Base-by-base conservation (phyloP, 352 stramenopile genomes). In the Phytopythium montanum region DNA sequence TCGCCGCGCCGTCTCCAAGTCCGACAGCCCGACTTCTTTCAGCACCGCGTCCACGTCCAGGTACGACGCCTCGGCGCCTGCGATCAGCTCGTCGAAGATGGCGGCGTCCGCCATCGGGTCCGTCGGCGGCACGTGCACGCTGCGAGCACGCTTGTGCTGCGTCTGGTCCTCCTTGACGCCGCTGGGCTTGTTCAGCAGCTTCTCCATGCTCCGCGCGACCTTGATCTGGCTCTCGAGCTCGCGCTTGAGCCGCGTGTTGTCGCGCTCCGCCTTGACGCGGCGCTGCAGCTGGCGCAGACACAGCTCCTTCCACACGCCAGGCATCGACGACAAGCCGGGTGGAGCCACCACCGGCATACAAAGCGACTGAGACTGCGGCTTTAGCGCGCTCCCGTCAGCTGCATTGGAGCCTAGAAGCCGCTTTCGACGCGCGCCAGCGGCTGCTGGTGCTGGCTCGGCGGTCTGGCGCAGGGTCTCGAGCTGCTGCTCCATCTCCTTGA, bases 221-320 rank as follows among this genome's bases (percentile, higher is more conserved):
- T 79, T 78, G 26, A 79, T 66, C 54, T 84, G 74, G 42, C 65
- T 70, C 49, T 81, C 74, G 21, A 84, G 65, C 19, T 73, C 66
- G 5, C 74, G 55, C 51, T 84, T 84, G 34, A 84, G 63, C 8
- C 64, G 71, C n/a, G 64, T 54, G n/a, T 84, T 84, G 48, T 81
- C 74, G 12, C 64, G 61, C 49, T 84, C 71, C 0, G 74, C 64
- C 28, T 78, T 71, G 45, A 72, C 60, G 49, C 71, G 64, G 54
- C 62, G 63, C 56, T 66, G 48, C 31, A 70, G 59, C 48, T 84
- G 71, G 0, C 57, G 60, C 2, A 59, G 61, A 29, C 69, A 68
- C 57, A 79, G 67, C 39, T 76, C 64, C 12, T 73, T 61, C 74
- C 74, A 84, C 16, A 76, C 56, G 10, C 55, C 61, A 2, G 64